Base-by-base conservation (phyloP, 441 rosid species). In the Dalechampia spathulata region DNA sequence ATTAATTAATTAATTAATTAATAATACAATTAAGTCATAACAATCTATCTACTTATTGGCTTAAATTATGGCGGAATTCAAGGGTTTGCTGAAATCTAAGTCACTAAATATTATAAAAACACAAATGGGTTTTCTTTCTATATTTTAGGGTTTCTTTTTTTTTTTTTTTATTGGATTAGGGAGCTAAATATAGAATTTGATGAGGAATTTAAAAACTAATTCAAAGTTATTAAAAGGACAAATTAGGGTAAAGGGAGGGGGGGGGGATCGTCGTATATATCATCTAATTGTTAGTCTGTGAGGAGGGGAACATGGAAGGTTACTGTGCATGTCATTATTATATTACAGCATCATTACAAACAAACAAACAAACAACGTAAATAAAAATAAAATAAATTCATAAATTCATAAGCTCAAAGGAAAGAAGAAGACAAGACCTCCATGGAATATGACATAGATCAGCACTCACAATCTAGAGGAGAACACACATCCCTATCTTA, bases 11-110 rank as follows among this genome's bases (percentile, higher is more conserved):
- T 3, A 30, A 30, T 3, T 30, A 30, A n/a, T 30, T 30, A 30
- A 30, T 8, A 30, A 19, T 52, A 46, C 44, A 37, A 23, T 69
- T 46, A 73, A 62, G 66, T 69, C 61, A 50, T 45, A 43, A 47
- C 42, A 43, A 53, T 42, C 42, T 48, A 57, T 65, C 54, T 62
- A 63, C 42, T 52, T 34, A 58, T 57, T 71, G 59, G 57, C 86
- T 57, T 26, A 68, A 72, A 73, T 76, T 60, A 68, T 72, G 88
- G 86, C 83, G 77, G 70, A 75, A 80, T 70, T 78, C 61, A 62
- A 68, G 90, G 86, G 53, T 58, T 62, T 30, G 56, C 39, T 64
- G 73, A 61, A 65, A 43, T 62, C 49, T 45, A 60, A 45, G 32
- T 42, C 19, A 44, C 48, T 46, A 20, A 4, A 46, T 10, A 50